phyloP scores from a whole-genome alignment of 2,329 filamentous ascomycete species.

The Didymella glomerata region DNA sequence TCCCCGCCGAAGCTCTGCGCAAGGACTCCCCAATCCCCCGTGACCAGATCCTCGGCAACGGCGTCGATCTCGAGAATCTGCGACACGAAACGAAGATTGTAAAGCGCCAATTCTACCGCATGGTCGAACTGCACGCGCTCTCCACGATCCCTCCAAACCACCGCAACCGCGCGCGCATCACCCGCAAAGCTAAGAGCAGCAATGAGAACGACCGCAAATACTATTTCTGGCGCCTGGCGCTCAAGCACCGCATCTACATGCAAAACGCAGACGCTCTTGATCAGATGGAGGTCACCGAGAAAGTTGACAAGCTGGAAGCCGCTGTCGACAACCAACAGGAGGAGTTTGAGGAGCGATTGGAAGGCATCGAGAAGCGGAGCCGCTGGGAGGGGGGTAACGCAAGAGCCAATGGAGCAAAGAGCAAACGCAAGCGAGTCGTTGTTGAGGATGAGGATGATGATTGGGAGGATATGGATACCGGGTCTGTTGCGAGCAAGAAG shows the following conservation, averaged over 20 bases:
- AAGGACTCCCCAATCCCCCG: slow-evolving; percentile 60
- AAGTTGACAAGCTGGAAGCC: slow-evolving; percentile 75
- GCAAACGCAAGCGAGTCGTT: slow-evolving; percentile 49
- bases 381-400: slow-evolving; percentile 32
- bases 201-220: slow-evolving; percentile 69
- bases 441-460: slow-evolving; percentile 52
- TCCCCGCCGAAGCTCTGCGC: slow-evolving; percentile 62
- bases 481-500: slow-evolving; percentile 24
- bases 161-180: slow-evolving; percentile 58
- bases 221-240: slow-evolving; percentile 74
- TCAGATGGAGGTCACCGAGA: slow-evolving; percentile 73
- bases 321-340: slow-evolving; percentile 73
- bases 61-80: slow-evolving; percentile 63
- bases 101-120: slow-evolving; percentile 75
- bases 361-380: slow-evolving; percentile 53
- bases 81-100: slow-evolving; percentile 73
- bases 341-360: slow-evolving; percentile 75
- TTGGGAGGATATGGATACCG: slow-evolving; percentile 47
- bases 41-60: slow-evolving; percentile 65
- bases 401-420: slow-evolving; percentile 27
- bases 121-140: slow-evolving; percentile 78
- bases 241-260: slow-evolving; percentile 79
- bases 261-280: slow-evolving; percentile 76
- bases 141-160: slow-evolving; percentile 61
- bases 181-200: slow-evolving; percentile 56